Evolutionary conservation across 1,284 basidiomycete species (phyloP).

Genomic region (Sanghuangporus sanghuang): DNA sequence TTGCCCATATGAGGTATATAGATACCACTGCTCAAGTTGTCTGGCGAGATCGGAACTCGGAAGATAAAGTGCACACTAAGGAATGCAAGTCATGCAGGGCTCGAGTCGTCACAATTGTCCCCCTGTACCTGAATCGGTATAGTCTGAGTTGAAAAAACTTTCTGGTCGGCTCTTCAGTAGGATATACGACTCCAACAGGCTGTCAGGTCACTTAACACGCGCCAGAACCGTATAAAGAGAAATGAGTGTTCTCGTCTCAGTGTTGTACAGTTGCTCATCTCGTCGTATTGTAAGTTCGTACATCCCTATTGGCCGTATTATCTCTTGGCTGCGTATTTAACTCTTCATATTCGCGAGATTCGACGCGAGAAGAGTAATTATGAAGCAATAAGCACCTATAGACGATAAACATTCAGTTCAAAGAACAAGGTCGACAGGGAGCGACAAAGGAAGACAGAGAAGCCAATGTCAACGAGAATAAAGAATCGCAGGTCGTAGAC

Average conservation of each 20-base stretch:
- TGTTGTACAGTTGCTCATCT: too few species aligned
- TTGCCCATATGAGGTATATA: not conserved
- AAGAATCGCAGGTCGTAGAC: not conserved
- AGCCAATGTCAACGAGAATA: not conserved
- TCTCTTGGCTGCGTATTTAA: not conserved
- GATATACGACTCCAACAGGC: too few species aligned
- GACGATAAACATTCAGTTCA: slow-evolving; percentile 1
- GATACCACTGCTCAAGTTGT: not conserved
- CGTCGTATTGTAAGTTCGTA: too few species aligned
- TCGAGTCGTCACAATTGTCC: too few species aligned
- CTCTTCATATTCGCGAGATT: not conserved
- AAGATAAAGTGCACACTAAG: not conserved
- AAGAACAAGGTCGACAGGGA: not conserved
- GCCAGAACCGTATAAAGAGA: too few species aligned
- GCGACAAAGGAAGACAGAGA: not conserved
- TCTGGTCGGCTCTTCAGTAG: too few species aligned
- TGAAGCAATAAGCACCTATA: slow-evolving; percentile 50
- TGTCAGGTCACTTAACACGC: too few species aligned
- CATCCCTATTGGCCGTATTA: not conserved
- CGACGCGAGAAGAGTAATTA: slow-evolving; percentile 18
- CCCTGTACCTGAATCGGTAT: too few species aligned
- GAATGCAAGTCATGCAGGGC: not conserved
- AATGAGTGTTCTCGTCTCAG: too few species aligned
- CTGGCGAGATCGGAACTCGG: not conserved
- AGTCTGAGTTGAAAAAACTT: too few species aligned